Base-by-base conservation (phyloP, 2,329 filamentous ascomycete species). In the Mariannaea elegans region DNA sequence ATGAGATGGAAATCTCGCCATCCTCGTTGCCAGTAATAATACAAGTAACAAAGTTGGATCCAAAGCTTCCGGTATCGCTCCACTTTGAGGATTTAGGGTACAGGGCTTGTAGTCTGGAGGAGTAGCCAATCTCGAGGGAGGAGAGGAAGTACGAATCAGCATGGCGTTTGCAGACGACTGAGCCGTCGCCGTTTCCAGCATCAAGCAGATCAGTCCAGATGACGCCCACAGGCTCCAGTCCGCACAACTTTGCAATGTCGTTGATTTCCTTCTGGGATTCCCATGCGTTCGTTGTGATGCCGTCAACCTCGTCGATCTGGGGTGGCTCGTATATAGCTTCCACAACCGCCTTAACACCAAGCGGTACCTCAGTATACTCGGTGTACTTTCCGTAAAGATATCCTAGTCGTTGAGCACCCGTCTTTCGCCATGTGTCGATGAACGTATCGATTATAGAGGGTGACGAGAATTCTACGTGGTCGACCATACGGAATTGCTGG, bases 251-350 rank as follows among this genome's bases (percentile, higher is more conserved):
- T 23, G 95, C 95, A 7, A 97, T 82, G 53, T 91, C 86, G 60
- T 97, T 90, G 27, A 98, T 82, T 7, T 92, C 90, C 59, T 88
- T 84, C 77, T 97, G 93, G 60, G 93, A 92, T 29, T 91, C 87
- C 92, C 94, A 98, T 0, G 92, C 84, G 49, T 89, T 88, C 56
- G 97, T 80, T 1, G 93, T 94, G 45, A 98, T 87, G 2, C 95
- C 95, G 71, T 99, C 95, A 13, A 89, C 73, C 76, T 99, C 95
- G 68, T 94, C 89, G 32, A 94, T 81, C 73, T 99, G 95, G 2
- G 95, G 95, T 4, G 94, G 92, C 74, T 99, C 95, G 71, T 97
- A 99, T 65, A 99, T 97, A 38, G 94, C 94, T 78, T 99, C 94
- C 0, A 99, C 94, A 1, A 99, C 87, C 14, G 94, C 94, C 78